Evolutionary conservation across 2,329 filamentous ascomycete genomes (phyloP), one percentile per base, ranked within the genome.

Genomic region (Curvularia sp.): DNA sequence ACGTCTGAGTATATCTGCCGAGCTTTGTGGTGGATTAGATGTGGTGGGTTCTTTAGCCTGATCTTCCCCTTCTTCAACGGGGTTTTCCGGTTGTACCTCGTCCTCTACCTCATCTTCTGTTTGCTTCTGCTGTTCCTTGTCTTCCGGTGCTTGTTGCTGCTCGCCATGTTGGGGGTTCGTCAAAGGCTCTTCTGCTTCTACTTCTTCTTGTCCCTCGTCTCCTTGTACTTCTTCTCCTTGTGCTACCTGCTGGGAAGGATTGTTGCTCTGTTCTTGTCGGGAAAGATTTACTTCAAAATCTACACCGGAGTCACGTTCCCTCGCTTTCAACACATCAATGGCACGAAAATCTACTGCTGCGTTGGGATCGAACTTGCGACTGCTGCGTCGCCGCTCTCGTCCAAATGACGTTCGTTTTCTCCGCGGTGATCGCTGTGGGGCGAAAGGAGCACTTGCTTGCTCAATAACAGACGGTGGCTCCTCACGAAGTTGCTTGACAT

Each of bases 331-430:
- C 23, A 56, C 61, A 15, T 67, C 63, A 2, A 74, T 63, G 12
- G 67, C 59, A 4, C 55, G 55, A 7, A 62, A n/a, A 42, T 75
- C 67, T 18, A 70, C 41, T 9, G 61, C 53, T 1, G 65, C 71
- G 28, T 70, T 66, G 5, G 68, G 71, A 51, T 74, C 65, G 27
- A 73, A 75, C 38, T 65, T 74, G 30, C 69, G 65, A 49, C 69
- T 72, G 51, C 71, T 72, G 15, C 70, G 70, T 53, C 70, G 66
- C 53, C 67, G 57, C 5, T 67, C 60, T 34, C 65, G 61, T 28
- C 68, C 66, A 49, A 73, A 71, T 0, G 74, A 75, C n/a, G 56
- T 60, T 45, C 69, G 64, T 30, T 68, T 71, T 23, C 64, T 70
- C 25, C 69, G 64, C 34, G 66, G 66, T 32, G 67, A 68, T 38